These are phyloP conservation scores for Volutella citrinella DNA, from an alignment of 2,329 filamentous ascomycete species.

Conservation along the genomic window DNA sequence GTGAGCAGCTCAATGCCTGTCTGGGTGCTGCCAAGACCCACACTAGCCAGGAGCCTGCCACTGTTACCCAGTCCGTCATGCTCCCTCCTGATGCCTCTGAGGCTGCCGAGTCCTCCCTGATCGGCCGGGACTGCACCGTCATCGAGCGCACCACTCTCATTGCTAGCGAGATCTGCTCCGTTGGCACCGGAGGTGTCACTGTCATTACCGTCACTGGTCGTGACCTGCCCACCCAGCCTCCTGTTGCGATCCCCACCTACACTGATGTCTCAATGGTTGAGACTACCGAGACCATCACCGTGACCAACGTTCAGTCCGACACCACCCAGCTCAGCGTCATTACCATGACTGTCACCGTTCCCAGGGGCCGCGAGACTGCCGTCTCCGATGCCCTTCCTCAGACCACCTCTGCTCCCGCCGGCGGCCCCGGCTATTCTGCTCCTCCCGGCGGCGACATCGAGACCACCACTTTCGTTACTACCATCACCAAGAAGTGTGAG, in stretches of 20 bases:
- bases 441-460: slow-evolving; percentile 1
- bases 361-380: slow-evolving; percentile 1
- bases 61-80: slow-evolving; percentile 22
- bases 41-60: slow-evolving; percentile 15
- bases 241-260: slow-evolving; percentile 12
- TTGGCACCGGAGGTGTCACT: slow-evolving; percentile 20
- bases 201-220: slow-evolving; percentile 9
- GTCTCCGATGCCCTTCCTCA: too few relatives aligned
- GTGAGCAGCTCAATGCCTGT: slow-evolving; percentile 23
- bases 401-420: background rate
- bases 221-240: slow-evolving; percentile 9
- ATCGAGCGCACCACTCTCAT: slow-evolving; percentile 25
- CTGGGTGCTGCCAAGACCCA: slow-evolving; percentile 21
- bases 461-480: slow-evolving; percentile 11
- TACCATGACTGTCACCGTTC: slow-evolving; percentile 11
- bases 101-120: slow-evolving; percentile 12
- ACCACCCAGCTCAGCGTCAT: slow-evolving; percentile 8
- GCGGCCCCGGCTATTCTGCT: background rate
- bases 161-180: slow-evolving; percentile 22
- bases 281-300: slow-evolving; percentile 12
- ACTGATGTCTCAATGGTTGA: slow-evolving; percentile 13
- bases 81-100: slow-evolving; percentile 22
- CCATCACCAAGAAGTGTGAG: too few relatives aligned
- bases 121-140: slow-evolving; percentile 19
- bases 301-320: slow-evolving; percentile 11